A percentile compares a stretch with the other conserved stretches of the same genome.
Evolutionary conservation across 2,329 filamentous ascomycete species (phyloP).

Genomic region (Aureobasidium lini): DNA sequence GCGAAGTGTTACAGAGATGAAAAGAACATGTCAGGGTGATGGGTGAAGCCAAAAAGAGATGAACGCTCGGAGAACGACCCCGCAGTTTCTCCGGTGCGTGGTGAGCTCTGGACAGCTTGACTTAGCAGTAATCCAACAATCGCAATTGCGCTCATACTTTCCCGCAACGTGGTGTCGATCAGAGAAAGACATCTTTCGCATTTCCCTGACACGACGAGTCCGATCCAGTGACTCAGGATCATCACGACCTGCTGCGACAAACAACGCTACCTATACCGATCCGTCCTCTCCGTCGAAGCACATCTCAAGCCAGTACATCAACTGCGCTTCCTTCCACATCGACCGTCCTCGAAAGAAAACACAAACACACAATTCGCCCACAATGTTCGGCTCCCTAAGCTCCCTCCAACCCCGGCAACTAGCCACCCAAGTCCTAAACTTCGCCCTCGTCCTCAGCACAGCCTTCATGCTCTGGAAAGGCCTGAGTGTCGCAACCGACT

Average conservation of each 20-base stretch:
- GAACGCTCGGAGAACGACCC: neutral
- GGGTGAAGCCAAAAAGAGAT: neutral
- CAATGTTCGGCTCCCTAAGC: conserved; percentile 61
- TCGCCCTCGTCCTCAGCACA: conserved; percentile 80
- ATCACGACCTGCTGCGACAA: neutral
- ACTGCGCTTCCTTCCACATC: neutral
- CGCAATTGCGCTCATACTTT: neutral
- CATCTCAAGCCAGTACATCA: neutral
- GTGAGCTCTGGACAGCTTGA: conserved; percentile 12
- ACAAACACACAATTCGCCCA: conserved; percentile 14
- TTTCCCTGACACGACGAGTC: neutral
- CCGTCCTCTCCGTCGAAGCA: neutral
- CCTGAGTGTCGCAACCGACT: conserved; percentile 67
- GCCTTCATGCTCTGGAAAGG: conserved; percentile 93
- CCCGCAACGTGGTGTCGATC: neutral
- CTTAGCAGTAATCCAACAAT: neutral
- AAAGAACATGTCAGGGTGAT: neutral
- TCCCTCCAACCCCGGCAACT: conserved; percentile 69
- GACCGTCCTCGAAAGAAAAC: neutral
- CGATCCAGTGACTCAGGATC: neutral
- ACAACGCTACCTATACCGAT: neutral
- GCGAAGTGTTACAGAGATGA: neutral
- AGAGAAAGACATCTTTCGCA: too few relatives aligned
- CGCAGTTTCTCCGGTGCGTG: neutral
- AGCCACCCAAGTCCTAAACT: conserved; percentile 77